Evolutionary conservation across 306 rosid genomes (phyloP), one percentile per base, ranked within the genome.

Genomic region (Hylodesmum podocarpum): DNA sequence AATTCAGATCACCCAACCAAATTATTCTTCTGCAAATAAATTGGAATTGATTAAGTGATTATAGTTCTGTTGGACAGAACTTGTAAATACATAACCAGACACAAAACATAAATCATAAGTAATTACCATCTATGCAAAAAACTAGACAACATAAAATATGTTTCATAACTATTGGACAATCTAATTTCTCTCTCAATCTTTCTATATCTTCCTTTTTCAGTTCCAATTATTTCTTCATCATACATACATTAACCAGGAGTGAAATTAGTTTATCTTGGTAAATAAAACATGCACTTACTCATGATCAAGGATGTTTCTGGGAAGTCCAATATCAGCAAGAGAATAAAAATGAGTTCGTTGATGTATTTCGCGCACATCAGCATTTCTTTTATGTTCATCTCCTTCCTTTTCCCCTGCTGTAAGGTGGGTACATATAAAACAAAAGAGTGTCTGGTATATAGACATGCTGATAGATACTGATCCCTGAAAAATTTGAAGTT

Each of bases 1-100:
- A 94, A 70, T 94, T 94, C 82, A 91, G 87, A 80, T 94, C 98
- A 21, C 98, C 98, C 82, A 91, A 78, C 97, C 98, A 94, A 76
- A 94, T 90, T 78, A 90, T 90, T 84, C 80, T 82, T 83, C 98
- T 94, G 95, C 88, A 80, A 73, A 78, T 55, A 66, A 72, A 73
- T 66, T 70, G 70, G 61, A 80, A 69, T 16, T 62, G 63, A 71
- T 73, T 71, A 36, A 59, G 67, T 71, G 49, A 67, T 37, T 70
- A 54, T 43, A 7, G 18, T 14, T 47, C 27, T 47, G 57, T 34
- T 29, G 33, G 51, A 71, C 49, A 13, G 47, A 75, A 75, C 61
- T 65, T 27, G 47, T 46, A 39, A 69, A 66, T n/a, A 19, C 41
- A 66, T 39, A 18, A 28, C 49, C 37, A 64, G 63, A 39, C 40